Conservation (phyloP, 192 early-diverging fungal species). For the Coemansia sp. region DNA sequence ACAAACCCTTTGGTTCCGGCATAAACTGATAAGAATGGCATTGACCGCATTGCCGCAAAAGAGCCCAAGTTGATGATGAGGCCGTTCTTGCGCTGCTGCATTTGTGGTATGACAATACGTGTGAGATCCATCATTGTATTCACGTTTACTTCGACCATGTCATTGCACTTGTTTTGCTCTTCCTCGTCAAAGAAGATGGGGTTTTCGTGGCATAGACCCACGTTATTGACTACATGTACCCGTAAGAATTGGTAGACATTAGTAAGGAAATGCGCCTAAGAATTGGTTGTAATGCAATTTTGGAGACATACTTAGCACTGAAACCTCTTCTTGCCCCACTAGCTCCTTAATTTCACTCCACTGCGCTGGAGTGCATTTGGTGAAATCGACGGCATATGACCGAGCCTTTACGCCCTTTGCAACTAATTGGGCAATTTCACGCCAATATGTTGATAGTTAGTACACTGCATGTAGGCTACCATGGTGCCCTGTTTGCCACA, state of each 20-base stretch:
- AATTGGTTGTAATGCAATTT: background rate
- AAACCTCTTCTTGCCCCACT: conserved; percentile 43
- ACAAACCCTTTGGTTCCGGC: conserved; percentile 89
- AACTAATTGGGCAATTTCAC: conserved; percentile 9
- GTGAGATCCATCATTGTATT: conserved; percentile 76
- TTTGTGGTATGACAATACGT: conserved; percentile 71
- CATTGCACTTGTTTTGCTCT: conserved; percentile 56
- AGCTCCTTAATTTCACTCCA: conserved; percentile 66
- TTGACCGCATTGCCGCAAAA: conserved; percentile 76
- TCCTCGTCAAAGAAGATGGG: conserved; percentile 84
- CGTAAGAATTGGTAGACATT: conserved; percentile 5
- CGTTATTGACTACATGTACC: conserved; percentile 77
- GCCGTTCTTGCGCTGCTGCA: conserved; percentile 69
- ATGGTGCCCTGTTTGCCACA: background rate
- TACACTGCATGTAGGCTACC: background rate
- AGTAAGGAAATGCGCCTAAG: background rate
- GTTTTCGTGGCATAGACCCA: conserved; percentile 81
- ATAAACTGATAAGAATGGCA: conserved; percentile 82
- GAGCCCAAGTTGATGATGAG: conserved; percentile 90
- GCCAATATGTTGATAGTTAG: background rate
- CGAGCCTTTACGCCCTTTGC: conserved; percentile 56
- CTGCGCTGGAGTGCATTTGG: conserved; percentile 40
- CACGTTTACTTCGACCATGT: conserved; percentile 84
- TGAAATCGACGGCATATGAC: conserved; percentile 76
- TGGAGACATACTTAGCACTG: conserved; percentile 27